These are phyloP conservation scores for Epichloe bromicola DNA, from an alignment of 2,329 filamentous ascomycete species.

Conservation along the genomic window DNA sequence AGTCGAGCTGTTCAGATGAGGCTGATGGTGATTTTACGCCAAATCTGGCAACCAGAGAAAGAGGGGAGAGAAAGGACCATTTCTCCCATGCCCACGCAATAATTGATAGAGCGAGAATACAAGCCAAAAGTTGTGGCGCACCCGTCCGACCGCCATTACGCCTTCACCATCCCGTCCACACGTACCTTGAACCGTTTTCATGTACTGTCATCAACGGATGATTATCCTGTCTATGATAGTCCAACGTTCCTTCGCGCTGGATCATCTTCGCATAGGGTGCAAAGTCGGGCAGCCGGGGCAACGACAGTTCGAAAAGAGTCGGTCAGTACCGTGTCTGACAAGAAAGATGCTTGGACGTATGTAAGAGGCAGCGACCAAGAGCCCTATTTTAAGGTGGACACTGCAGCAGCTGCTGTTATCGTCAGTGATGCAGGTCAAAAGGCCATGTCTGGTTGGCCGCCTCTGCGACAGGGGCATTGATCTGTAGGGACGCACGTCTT, in stretches of 20 bases:
- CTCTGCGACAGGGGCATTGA: constrained; percentile 1
- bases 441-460: neutral
- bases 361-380: neutral
- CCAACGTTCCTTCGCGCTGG: neutral
- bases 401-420: neutral
- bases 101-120: no score
- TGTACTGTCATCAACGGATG: neutral
- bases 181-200: neutral
- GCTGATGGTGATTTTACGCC: neutral
- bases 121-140: neutral
- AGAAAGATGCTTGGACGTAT: neutral
- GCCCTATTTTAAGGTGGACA: neutral
- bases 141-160: neutral
- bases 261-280: neutral
- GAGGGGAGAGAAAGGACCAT: no score
- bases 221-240: neutral
- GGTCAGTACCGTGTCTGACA: constrained; percentile 4
- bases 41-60: neutral
- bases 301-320: constrained; percentile 4
- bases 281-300: neutral
- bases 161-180: no score
- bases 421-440: neutral
- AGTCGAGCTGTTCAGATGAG: neutral
- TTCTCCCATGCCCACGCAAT: no score
- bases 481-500: neutral